Conservation (phyloP, 208 protist genomes). For the Crithidia bombi region DNA sequence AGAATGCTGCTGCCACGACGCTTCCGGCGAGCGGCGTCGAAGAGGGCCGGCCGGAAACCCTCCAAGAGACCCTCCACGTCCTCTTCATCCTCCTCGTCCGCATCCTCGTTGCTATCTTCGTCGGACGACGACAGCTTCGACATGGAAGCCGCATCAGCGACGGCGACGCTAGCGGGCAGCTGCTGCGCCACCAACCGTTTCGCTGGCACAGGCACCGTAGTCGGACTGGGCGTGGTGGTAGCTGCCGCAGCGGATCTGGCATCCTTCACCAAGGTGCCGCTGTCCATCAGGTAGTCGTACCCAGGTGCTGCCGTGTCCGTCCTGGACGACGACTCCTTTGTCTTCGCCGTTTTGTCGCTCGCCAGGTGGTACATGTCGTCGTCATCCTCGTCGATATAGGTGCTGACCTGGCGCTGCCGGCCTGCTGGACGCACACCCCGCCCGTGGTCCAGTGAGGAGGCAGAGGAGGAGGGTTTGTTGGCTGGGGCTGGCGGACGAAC, state of each 20-base stretch:
- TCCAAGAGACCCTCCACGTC: constrained; percentile 39
- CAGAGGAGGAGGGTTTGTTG: not conserved
- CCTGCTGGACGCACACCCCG: constrained; percentile 1
- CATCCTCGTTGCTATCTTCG: constrained; percentile 15
- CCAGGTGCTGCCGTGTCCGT: not conserved
- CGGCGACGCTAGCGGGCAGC: not conserved
- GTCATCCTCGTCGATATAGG: constrained; percentile 37
- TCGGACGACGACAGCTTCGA: constrained; percentile 16
- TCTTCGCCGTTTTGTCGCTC: not conserved
- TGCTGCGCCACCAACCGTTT: not conserved
- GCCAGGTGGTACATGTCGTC: constrained; percentile 24
- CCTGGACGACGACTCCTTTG: not conserved
- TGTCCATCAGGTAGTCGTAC: constrained; percentile 6
- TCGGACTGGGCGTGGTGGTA: not conserved
- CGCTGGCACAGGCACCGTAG: not conserved
- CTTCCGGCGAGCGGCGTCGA: constrained; percentile 24
- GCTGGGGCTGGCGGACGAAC: not conserved
- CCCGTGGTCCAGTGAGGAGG: not conserved
- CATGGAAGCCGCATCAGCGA: not conserved
- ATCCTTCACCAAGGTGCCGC: not conserved
- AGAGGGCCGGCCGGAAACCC: constrained; percentile 51
- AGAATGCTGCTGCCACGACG: constrained; percentile 40
- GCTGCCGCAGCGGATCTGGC: not conserved
- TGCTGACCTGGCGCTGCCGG: constrained; percentile 18
- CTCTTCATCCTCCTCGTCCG: constrained; percentile 31